These are phyloP conservation scores for Striga hermonthica DNA, from an alignment of 305 asterid species.

Conservation along the genomic window DNA sequence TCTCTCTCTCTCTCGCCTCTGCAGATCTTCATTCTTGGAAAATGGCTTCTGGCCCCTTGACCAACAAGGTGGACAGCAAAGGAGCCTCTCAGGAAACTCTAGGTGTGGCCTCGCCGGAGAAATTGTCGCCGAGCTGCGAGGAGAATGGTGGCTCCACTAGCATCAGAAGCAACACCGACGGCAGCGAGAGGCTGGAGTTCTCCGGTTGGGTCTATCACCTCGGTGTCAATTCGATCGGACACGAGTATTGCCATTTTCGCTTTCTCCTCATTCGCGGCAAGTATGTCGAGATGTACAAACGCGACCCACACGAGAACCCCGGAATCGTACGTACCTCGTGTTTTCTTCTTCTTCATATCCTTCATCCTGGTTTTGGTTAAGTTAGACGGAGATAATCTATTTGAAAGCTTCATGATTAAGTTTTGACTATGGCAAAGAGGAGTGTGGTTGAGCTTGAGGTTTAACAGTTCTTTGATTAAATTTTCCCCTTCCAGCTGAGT, in stretches of 20 bases:
- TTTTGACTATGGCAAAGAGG: not conserved
- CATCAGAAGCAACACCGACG: slow-evolving; percentile 35
- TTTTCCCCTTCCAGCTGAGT: not conserved
- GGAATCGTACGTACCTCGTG: slow-evolving; percentile 51
- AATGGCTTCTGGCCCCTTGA: slow-evolving; percentile 40
- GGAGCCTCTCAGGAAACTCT: slow-evolving; percentile 47
- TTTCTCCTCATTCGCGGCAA: slow-evolving; percentile 68
- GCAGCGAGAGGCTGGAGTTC: slow-evolving; percentile 49
- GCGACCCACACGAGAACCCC: slow-evolving; percentile 71
- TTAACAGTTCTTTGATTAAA: not conserved
- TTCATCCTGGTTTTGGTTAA: too few relatives aligned
- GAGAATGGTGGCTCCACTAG: slow-evolving; percentile 25
- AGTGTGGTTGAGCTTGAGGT: not conserved
- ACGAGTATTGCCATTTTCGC: slow-evolving; percentile 73
- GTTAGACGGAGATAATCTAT: too few relatives aligned
- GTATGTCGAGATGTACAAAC: slow-evolving; percentile 73
- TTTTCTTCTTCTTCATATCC: too few relatives aligned
- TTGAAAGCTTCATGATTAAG: not conserved
- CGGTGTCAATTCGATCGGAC: slow-evolving; percentile 86
- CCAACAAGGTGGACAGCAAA: slow-evolving; percentile 30
- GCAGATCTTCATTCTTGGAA: slow-evolving; percentile 31
- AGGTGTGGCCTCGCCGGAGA: slow-evolving; percentile 50
- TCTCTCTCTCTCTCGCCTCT: not conserved
- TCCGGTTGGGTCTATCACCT: slow-evolving; percentile 89
- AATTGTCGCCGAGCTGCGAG: slow-evolving; percentile 20